Evolutionary conservation across 75 land plant species (phyloP).

Genomic region (Selaginella tamariscina): DNA sequence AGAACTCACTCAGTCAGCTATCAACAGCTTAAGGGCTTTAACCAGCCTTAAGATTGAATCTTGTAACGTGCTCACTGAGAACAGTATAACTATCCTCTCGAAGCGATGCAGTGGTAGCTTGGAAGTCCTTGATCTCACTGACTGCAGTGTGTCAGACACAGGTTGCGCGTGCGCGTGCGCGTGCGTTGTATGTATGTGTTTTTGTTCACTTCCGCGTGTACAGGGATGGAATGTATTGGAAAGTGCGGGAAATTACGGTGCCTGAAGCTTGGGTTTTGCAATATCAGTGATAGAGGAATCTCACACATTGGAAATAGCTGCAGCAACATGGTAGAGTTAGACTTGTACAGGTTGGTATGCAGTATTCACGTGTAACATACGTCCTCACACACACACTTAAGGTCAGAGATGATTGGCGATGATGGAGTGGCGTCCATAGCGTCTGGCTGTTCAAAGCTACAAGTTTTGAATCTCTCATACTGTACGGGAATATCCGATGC

Average conservation of each 20-base stretch:
- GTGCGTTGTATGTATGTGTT: background rate
- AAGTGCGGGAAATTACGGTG: constrained; percentile 41
- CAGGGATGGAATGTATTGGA: constrained; percentile 62
- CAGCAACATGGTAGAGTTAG: constrained; percentile 51
- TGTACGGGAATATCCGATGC: constrained; percentile 56
- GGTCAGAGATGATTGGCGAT: constrained; percentile 59
- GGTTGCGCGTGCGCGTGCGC: constrained; percentile 24
- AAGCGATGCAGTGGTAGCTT: constrained; percentile 32
- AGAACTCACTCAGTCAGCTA: constrained; percentile 50
- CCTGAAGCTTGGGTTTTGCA: constrained; percentile 71
- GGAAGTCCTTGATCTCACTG: constrained; percentile 90
- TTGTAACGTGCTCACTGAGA: constrained; percentile 44
- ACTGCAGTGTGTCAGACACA: constrained; percentile 57
- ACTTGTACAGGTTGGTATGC: constrained; percentile 63
- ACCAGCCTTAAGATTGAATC: constrained; percentile 76
- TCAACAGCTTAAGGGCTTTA: constrained; percentile 36
- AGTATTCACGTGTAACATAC: background rate
- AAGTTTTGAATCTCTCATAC: constrained; percentile 59
- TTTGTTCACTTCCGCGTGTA: background rate
- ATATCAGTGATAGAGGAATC: constrained; percentile 55
- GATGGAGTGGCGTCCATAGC: constrained; percentile 47
- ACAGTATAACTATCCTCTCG: constrained; percentile 50
- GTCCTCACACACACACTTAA: constrained; percentile 18
- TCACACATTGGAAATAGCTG: constrained; percentile 41
- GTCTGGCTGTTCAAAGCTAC: constrained; percentile 43